Base-by-base conservation (phyloP, 352 stramenopile species). In the Phytopythium boreale region DNA sequence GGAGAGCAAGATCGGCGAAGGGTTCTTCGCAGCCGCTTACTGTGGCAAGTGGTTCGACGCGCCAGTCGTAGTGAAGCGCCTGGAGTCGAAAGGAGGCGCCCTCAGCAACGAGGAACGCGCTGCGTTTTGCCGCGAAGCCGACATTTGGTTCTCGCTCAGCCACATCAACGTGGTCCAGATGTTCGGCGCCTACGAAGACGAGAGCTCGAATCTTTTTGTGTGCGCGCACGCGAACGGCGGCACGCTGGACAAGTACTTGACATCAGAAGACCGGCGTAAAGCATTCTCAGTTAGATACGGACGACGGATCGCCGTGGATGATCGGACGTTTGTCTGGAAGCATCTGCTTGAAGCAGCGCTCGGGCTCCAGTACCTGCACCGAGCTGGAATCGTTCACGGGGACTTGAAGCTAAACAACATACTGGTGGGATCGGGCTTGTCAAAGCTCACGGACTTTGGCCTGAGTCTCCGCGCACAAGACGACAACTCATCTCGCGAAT, bases 361-460 rank as follows among this genome's bases (percentile, higher is more conserved):
- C 15, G 71, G 68, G 12, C 37, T 73, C 26, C 43, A 68, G 7
- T 68, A 75, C 31, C 34, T 75, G 20, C 71, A 75, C 52, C 4
- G 61, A n/a, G 31, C 50, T 6, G 51, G 43, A 2, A 55, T 75
- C 10, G 62, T 78, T 15, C 71, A 78, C 27, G 67, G 67, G 6
- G 60, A 73, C 22, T 39, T 78, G 36, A 75, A 70, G 31, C 60
- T 69, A n/a, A 63, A 64, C 31, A 78, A 78, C 46, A 69, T 75
- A 22, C 17, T 78, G 1, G 49, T 75, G 0, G 59, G 59, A 20
- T 27, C 36, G 5, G 27, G 52, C 10, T 41, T 55, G 11, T 37
- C 68, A 4, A 75, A 74, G 31, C 58, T 78, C n/a, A 64, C 66
- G 6, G 71, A 72, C 43, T 68, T 68, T 61, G 60, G 71, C 5